Percentiles rank a stretch among this genome's conserved stretches.
These are phyloP conservation scores for Juglanconis sp. DNA, from an alignment of 2,329 filamentous ascomycete species.

Conservation along the genomic window DNA sequence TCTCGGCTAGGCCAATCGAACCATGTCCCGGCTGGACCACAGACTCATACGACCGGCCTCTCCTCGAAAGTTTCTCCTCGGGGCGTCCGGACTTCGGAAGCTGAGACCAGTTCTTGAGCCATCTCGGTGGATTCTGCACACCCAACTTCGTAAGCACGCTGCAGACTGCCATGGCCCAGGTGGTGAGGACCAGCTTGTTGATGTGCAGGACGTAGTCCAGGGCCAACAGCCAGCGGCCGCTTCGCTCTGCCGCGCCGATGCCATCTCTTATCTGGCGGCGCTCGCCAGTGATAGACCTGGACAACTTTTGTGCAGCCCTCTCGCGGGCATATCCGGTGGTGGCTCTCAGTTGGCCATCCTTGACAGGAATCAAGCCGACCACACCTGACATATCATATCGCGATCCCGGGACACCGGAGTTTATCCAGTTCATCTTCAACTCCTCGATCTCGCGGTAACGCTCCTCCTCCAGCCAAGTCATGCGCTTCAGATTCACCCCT, in stretches of 20 bases:
- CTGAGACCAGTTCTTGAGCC: conserved; percentile 54
- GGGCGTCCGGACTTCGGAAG: conserved; percentile 29
- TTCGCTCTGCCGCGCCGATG: conserved; percentile 75
- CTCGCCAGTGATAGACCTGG: conserved; percentile 43
- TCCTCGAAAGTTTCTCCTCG: conserved; percentile 16
- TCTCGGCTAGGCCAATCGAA: conserved; percentile 36
- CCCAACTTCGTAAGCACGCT: conserved; percentile 56
- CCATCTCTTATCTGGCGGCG: conserved; percentile 54
- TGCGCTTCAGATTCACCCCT: conserved; percentile 66
- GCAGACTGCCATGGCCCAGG: conserved; percentile 53
- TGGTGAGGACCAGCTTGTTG: conserved; percentile 59
- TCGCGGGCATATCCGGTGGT: conserved; percentile 66
- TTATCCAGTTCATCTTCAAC: conserved; percentile 49
- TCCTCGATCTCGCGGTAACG: conserved; percentile 73
- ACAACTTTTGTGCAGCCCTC: conserved; percentile 59
- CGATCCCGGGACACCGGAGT: conserved; percentile 43
- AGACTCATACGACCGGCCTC: conserved; percentile 46
- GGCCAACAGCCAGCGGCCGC: conserved; percentile 73
- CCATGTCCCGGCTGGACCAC: conserved; percentile 42
- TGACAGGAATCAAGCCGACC: conserved; percentile 54
- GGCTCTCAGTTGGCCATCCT: conserved; percentile 39
- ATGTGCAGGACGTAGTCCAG: conserved; percentile 76
- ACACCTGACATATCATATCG: conserved; percentile 52
- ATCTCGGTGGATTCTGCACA: conserved; percentile 59
- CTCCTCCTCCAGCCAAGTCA: conserved; percentile 92